Base-by-base conservation (phyloP, 306 rosid species). In the Vachellia pachyceras region DNA sequence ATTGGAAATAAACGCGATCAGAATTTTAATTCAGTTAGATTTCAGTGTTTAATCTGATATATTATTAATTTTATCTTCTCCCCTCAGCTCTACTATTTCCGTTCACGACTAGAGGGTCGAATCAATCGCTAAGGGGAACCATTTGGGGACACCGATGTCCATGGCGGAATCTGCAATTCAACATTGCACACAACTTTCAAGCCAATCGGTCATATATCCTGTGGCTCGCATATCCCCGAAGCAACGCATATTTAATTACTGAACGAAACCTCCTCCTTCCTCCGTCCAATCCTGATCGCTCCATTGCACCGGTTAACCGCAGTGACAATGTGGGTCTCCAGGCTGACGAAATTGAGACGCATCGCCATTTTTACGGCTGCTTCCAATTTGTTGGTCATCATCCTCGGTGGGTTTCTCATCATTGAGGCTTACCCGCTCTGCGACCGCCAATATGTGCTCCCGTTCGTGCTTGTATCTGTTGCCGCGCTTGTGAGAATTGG, bases 401-500 rank as follows among this genome's bases (percentile, higher is more conserved):
- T 88, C 3, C 9, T 70, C 1, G 93, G 92, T 7, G 76, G 39
- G 63, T 69, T 82, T 65, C 81, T 92, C 64, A 7, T 90, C 17
- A 0, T 75, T 52, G 23, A 73, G 25, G 82, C 69, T 40, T 72
- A 39, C 49, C 79, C 55, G 9, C 29, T 80, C 22, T 94, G 97
- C 67, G 66, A 76, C 33, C 72, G 61, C 73, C 87, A 23, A 3
- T 46, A 81, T 44, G 3, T 76, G 11, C 2, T 84, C 36, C 94
- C 94, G 0, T 73, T 90, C 67, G 6, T 78, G 11, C 76, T 52
- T 1, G 89, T 90, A 4, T 80, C 92, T 6, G 0, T 86, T 4
- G 58, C 40, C 33, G 83, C 98, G 10, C 64, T 77, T 33, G 9
- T 92, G 14, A 77, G 94, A 49, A 67, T 94, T 23, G 17, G 67